Conservation (phyloP, 805 yeast species). For the Metschnikowia noctiluminum region DNA sequence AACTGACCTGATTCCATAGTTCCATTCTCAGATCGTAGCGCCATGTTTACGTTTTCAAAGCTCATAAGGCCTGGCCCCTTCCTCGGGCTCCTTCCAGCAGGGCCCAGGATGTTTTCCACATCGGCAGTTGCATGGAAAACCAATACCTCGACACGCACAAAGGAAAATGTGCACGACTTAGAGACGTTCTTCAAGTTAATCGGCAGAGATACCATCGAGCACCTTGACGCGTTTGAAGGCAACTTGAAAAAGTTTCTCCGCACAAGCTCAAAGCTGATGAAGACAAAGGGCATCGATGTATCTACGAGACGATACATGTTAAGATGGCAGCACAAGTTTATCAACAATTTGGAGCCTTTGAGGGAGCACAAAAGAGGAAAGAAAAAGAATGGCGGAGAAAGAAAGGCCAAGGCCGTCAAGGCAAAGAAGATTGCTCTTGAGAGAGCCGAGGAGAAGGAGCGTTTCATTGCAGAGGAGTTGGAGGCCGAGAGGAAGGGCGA, state of each 20-base stretch:
- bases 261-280: slow-evolving; percentile 54
- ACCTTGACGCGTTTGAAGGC: slow-evolving; percentile 59
- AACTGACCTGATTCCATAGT: background rate
- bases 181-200: slow-evolving; percentile 69
- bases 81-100: slow-evolving; percentile 3
- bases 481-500: slow-evolving; percentile 43
- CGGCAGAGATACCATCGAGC: slow-evolving; percentile 72
- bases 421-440: slow-evolving; percentile 60
- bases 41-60: slow-evolving; percentile 14
- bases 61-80: slow-evolving; percentile 9
- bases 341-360: slow-evolving; percentile 52
- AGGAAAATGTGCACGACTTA: slow-evolving; percentile 55
- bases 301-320: slow-evolving; percentile 70
- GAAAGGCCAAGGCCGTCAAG: slow-evolving; percentile 54
- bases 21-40: background rate
- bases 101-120: slow-evolving; percentile 12
- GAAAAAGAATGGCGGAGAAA: slow-evolving; percentile 83
- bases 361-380: slow-evolving; percentile 60
- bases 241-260: slow-evolving; percentile 59
- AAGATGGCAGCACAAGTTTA: slow-evolving; percentile 66
- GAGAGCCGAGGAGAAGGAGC: slow-evolving; percentile 51
- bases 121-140: slow-evolving; percentile 26
- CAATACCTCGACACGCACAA: slow-evolving; percentile 50
- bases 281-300: slow-evolving; percentile 73
- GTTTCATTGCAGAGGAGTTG: slow-evolving; percentile 33